Evolutionary conservation across 2,329 filamentous ascomycete genomes (phyloP), one percentile per base, ranked within the genome.

Genomic region (Dactylellina haptotyla): DNA sequence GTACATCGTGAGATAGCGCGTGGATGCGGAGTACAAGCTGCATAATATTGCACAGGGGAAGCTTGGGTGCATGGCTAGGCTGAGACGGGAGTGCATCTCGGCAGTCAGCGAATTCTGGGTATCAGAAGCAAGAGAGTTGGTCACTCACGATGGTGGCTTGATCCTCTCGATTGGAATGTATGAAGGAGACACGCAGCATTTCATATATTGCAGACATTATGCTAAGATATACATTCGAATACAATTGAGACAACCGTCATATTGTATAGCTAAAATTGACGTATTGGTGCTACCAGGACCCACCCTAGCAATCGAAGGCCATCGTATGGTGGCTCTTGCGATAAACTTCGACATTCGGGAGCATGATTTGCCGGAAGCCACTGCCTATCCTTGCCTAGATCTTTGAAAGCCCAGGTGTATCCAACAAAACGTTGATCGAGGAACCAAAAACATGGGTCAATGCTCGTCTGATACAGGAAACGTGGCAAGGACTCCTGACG

Each of bases 381-480:
- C 26, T 25, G 25, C n/a, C 43, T 2, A 53, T 53, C 63, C 63
- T 53, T 58, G 63, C 16, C 41, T 28, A 25, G 41, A 46, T 46
- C 20, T 64, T 34, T 57, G 39, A 58, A 39, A 50, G 30, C 39
- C 45, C 23, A 18, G 51, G 63, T 26, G 14, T 43, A 39, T 41
- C 61, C 39, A 34, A 26, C n/a, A n/a, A 37, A 4, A 54, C 43
- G 1, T 48, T 43, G 4, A 28, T 3, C 26, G 12, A 23, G 45
- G 51, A 67, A 51, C 63, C 41, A 51, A 41, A 32, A 50, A 51
- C 57, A 69, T 43, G 46, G 64, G 64, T 54, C 57, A 67, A 45
- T 46, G 45, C 45, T 67, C 63, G 34, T 69, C 54, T 56, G 54
- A 69, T 61, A 28, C 8, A 6, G 39, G 45, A 61, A 69, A 69